A percentile compares a stretch with the other conserved stretches of the same genome.
phyloP scores from a whole-genome alignment of 208 protist species.

The Trypanosoma theileri region DNA sequence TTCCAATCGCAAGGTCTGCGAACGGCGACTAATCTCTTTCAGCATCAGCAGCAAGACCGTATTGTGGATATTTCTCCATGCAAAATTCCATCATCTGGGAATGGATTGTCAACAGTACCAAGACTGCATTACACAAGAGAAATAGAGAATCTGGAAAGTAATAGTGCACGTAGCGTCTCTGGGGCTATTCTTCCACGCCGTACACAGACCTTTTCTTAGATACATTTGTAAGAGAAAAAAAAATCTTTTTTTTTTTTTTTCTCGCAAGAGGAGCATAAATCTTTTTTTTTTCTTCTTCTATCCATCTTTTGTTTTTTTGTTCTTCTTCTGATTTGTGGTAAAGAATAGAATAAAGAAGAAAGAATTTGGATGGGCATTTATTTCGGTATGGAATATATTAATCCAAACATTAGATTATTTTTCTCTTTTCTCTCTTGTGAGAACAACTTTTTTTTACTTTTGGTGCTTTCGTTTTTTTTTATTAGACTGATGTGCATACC shows the following conservation, averaged over 20 bases:
- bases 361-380: neutral
- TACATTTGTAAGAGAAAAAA: too few relatives aligned
- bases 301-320: neutral
- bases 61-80: neutral
- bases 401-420: too few relatives aligned
- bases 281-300: neutral
- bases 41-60: constrained; percentile 1
- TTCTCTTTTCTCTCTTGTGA: too few relatives aligned
- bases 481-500: too few relatives aligned
- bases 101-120: neutral
- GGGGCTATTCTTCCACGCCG: constrained; percentile 6
- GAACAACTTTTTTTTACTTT: neutral
- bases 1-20: neutral
- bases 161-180: neutral
- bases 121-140: constrained; percentile 4
- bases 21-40: neutral
- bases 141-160: neutral
- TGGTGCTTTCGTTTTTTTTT: constrained; percentile 9
- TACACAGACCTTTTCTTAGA: neutral
- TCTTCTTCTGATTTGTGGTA: too few relatives aligned
- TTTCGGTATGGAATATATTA: too few relatives aligned
- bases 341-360: neutral
- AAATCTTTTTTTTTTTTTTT: neutral
- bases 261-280: neutral
- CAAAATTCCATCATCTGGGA: neutral